These are phyloP conservation scores for Penicillium sp. DNA, from an alignment of 2,329 filamentous ascomycete genomes.

Conservation along the genomic window DNA sequence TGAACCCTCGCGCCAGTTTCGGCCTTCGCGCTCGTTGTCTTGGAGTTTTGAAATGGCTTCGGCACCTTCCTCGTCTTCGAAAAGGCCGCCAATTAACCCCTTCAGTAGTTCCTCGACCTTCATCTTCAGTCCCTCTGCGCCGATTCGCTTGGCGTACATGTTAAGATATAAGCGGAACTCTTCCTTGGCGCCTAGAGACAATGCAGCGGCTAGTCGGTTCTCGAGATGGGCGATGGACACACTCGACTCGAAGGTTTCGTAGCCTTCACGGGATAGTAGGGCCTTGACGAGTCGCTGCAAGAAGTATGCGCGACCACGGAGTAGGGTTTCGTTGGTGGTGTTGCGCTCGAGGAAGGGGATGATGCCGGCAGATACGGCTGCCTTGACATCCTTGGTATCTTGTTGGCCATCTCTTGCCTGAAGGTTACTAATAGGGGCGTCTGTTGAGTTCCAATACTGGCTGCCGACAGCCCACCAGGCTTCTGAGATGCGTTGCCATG, in stretches of 20 bases:
- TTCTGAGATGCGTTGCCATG: slow-evolving; percentile 94
- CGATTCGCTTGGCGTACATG: slow-evolving; percentile 96
- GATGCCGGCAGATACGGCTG: slow-evolving; percentile 76
- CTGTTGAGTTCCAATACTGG: slow-evolving; percentile 98
- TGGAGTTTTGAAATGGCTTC: slow-evolving; percentile 26
- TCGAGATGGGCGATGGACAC: slow-evolving; percentile 94
- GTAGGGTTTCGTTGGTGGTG: slow-evolving; percentile 85
- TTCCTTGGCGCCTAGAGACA: slow-evolving; percentile 78
- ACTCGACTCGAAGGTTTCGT: slow-evolving; percentile 83
- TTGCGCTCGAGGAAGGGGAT: slow-evolving; percentile 90
- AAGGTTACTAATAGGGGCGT: slow-evolving; percentile 77
- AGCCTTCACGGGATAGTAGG: slow-evolving; percentile 81
- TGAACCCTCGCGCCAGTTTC: slow-evolving; percentile 47
- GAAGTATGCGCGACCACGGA: slow-evolving; percentile 87
- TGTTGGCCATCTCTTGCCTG: slow-evolving; percentile 66
- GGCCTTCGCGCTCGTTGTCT: slow-evolving; percentile 39
- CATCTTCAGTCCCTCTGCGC: slow-evolving; percentile 75
- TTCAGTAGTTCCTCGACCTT: slow-evolving; percentile 93
- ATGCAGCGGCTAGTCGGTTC: slow-evolving; percentile 83
- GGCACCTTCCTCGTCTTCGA: slow-evolving; percentile 54
- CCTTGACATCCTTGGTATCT: slow-evolving; percentile 45
- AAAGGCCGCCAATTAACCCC: slow-evolving; percentile 69
- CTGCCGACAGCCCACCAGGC: slow-evolving; percentile 97
- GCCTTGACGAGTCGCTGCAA: slow-evolving; percentile 88
- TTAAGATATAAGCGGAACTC: slow-evolving; percentile 94